Evolutionary conservation across 306 rosid genomes (phyloP), one percentile per base, ranked within the genome.

Genomic region (Pterocarpus macrocarpus): DNA sequence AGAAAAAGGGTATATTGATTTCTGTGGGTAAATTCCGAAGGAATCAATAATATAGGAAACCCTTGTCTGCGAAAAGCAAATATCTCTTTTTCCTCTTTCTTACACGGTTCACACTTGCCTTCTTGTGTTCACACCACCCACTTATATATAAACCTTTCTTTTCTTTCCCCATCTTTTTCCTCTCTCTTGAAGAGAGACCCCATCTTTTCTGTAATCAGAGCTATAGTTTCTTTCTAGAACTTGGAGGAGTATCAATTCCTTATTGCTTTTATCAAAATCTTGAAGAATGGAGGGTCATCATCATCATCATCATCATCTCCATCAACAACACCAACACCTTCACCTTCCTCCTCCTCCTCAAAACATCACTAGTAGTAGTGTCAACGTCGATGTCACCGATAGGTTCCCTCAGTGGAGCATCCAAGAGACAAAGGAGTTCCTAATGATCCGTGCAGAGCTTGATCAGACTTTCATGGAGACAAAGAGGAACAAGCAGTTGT

Each of bases 371-470:
- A n/a, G 58, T 14, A 7, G 16, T 39, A 76, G 32, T 47, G 84
- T 87, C 2, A 85, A 82, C 83, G 88, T 86, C 9, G 97, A 88
- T 61, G 82, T 75, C n/a, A 35, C 50, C 6, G 93, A 87, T 65
- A 92, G 97, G 57, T 89, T 90, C 22, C 97, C 94, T 33, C 98
- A 92, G 83, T 94, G 98, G 98, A 91, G 95, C 68, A n/a, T 91
- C 6, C 88, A 89, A 22, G 98, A 94, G 34, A 92, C 98, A 1
- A 94, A 90, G 64, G 95, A 92, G 90, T 86, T 94, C n/a, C 71
- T 94, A 17, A 34, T 52, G 84, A 88, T 92, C 35, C 67, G 98
- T 49, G 92, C 92, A 9, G 94, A 90, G 85, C 78, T 94, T 39
- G 98, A 94, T 80, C 97, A 78, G 64, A 84, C 81, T 81, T 94